Conservation (phyloP, 331 rosid genomes). For the Quercus phellos region DNA sequence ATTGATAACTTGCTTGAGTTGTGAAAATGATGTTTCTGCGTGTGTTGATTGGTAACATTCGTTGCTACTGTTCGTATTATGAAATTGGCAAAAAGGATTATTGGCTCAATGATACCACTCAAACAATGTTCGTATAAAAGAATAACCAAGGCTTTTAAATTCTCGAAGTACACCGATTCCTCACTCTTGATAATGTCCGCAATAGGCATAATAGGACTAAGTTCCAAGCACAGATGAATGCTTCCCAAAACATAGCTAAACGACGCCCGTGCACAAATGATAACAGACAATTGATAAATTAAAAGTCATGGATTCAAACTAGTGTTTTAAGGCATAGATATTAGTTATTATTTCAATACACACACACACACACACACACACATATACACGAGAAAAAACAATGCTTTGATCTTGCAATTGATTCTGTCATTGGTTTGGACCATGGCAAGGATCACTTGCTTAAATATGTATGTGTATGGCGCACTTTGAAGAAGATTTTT, state of each 20-base stretch:
- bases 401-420: not conserved
- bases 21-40: not conserved
- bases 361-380: no score
- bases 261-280: no score
- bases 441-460: not conserved
- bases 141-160: no score
- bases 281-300: not conserved
- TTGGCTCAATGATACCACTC: no score
- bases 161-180: fast-evolving
- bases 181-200: no score
- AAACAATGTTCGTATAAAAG: no score
- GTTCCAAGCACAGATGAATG: no score
- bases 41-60: not conserved
- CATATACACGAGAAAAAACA: not conserved
- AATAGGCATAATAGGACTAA: no score
- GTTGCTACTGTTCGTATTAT: no score
- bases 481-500: not conserved
- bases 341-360: not conserved
- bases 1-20: not conserved
- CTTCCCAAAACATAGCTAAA: no score
- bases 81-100: no score
- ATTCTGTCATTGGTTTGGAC: not conserved
- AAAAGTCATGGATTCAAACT: not conserved
- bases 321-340: not conserved
- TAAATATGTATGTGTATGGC: not conserved